Evolutionary conservation across 1,284 basidiomycete species (phyloP).

Genomic region (Heliocybe sulcata): DNA sequence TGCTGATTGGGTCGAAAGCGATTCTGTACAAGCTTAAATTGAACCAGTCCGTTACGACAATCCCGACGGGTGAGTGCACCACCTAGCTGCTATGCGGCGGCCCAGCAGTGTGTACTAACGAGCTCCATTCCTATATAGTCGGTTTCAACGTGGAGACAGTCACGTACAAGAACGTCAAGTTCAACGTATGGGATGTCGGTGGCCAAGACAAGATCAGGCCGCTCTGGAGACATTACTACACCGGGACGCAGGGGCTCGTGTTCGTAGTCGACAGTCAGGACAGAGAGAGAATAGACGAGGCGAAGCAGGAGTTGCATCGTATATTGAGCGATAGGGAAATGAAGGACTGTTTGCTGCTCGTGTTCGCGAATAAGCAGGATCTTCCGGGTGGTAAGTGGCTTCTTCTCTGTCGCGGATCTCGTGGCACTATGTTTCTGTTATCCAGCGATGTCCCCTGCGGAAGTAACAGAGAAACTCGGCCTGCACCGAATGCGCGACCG

Average conservation of each 20-base stretch:
- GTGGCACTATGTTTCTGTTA: background rate
- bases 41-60: conserved; percentile 98
- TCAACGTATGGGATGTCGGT: conserved; percentile 99
- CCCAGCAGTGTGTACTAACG: background rate
- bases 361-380: conserved; percentile 99
- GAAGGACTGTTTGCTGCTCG: conserved; percentile 94
- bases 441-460: conserved; percentile 95
- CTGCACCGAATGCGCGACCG: conserved; percentile 94
- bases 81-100: conserved; percentile 1
- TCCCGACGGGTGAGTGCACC: conserved; percentile 82
- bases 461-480: conserved; percentile 96
- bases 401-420: background rate
- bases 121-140: conserved; percentile 36
- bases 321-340: conserved; percentile 98
- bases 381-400: conserved; percentile 78
- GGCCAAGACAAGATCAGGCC: conserved; percentile 99
- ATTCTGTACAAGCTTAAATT: conserved; percentile 99
- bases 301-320: conserved; percentile 91
- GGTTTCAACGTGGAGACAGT: conserved; percentile 99
- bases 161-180: conserved; percentile 99
- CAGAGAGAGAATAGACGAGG: conserved; percentile 93
- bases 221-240: conserved; percentile 97
- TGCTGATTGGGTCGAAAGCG: conserved; percentile 39
- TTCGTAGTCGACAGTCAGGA: conserved; percentile 93
- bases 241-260: conserved; percentile 98